Evolutionary conservation across 2,329 filamentous ascomycete species (phyloP), one percentile per base, ranked within the genome.

Genomic region (Microsporum canis): DNA sequence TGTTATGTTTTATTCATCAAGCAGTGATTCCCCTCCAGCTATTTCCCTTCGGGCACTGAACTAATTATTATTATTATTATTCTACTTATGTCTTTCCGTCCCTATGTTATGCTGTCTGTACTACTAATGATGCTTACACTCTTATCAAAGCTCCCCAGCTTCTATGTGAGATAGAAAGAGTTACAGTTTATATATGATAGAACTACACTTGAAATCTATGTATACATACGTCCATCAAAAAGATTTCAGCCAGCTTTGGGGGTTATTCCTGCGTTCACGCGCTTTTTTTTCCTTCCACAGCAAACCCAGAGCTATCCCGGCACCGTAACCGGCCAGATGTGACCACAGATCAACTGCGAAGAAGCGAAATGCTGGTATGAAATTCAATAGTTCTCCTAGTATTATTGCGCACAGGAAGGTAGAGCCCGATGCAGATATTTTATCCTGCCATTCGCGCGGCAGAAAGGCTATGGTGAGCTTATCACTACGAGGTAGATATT

Each of bases 401-500:
- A 77, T 68, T 39, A 78, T 65, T 14, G 66, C 69, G 3, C 68
- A 62, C 7, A 77, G 67, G 58, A 77, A 71, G 7, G 71, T 66
- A 64, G 68, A 73, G 23, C 76, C 76, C 27, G 68, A 71, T n/a
- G 74, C 76, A 53, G 76, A 73, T 36, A 80, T 68, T 4, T 70
- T 70, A 5, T 77, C 71, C 60, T 72, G 70, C 66, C 70, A 72
- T 8, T 73, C 70, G 14, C 65, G 63, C 0, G 76, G 76, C 12
- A 78, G 66, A 62, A 78, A 74, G 64, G 71, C 71, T 64, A 76
- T 65, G 33, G 74, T 74, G 63, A 77, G 69, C 65, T 71, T 72
- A 61, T 75, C 71, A 62, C 76, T 78, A 63, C 31, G 23, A 12
- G 14, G 7, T 17, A 4, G 17, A 53, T 31, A 36, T 43, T 55